These are phyloP conservation scores for Podila epigama DNA, from an alignment of 192 early-diverging fungal species.

Conservation along the genomic window DNA sequence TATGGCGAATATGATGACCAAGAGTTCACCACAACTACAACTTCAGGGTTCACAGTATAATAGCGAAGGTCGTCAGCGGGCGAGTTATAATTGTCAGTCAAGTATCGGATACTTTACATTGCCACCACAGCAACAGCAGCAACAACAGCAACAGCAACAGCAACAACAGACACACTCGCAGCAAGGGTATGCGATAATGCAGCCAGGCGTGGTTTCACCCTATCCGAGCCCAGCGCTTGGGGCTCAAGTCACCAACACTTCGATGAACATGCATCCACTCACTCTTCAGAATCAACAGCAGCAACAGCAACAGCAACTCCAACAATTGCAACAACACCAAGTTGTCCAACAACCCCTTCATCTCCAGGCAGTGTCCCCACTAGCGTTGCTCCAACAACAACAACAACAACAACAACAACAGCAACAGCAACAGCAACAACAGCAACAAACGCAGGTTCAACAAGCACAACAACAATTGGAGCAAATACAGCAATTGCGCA, in stretches of 20 bases:
- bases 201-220: constrained; percentile 2
- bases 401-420: constrained; percentile 4
- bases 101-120: constrained; percentile 11
- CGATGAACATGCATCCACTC: background rate
- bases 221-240: constrained; percentile 19
- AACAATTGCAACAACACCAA: constrained; percentile 17
- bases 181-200: background rate
- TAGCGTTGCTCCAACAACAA: constrained; percentile 13
- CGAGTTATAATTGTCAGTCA: constrained; percentile 4
- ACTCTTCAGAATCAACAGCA: constrained; percentile 29
- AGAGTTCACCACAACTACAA: constrained; percentile 14
- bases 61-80: constrained; percentile 10
- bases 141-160: background rate
- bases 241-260: background rate
- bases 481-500: constrained; percentile 21
- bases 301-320: constrained; percentile 36
- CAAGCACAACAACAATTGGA: constrained; percentile 25
- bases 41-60: background rate
- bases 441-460: background rate
- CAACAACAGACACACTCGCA: background rate
- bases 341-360: constrained; percentile 3
- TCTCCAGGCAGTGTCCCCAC: background rate
- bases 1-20: background rate
- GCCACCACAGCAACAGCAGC: constrained; percentile 13
- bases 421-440: constrained; percentile 7